Conservation (phyloP, 345 rosid genomes). For the Syzygium jambos region DNA sequence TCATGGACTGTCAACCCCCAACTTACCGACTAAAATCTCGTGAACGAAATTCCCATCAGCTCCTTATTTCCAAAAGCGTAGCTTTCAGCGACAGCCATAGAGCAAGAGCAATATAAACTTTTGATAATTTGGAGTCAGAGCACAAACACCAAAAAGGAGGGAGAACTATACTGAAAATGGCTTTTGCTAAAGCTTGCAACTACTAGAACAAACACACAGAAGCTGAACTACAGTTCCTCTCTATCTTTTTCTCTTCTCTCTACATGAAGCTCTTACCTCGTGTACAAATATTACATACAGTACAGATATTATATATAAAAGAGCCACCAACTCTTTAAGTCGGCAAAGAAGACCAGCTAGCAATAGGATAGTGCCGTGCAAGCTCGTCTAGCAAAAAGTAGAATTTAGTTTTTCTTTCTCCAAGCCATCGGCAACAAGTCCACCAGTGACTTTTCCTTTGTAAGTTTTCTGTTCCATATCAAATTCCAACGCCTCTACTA, state of each 20-base stretch:
- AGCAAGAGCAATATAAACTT: neutral
- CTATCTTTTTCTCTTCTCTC: neutral
- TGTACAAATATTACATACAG: neutral
- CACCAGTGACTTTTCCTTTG: neutral
- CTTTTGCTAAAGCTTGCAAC: neutral
- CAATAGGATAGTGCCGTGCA: neutral
- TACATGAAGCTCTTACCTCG: neutral
- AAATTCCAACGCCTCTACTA: neutral
- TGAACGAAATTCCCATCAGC: neutral
- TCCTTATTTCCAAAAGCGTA: neutral
- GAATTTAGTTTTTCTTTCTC: neutral
- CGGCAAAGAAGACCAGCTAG: neutral
- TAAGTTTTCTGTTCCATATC: neutral
- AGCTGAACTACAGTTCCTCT: neutral
- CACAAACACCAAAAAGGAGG: neutral
- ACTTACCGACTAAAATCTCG: neutral
- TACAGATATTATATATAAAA: too few species aligned
- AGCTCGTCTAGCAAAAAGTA: neutral
- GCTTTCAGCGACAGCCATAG: neutral
- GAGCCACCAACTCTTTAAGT: neutral
- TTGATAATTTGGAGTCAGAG: neutral
- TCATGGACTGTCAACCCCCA: neutral
- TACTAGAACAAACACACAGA: neutral
- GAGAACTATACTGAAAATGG: neutral
- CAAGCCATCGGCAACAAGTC: neutral